Evolutionary conservation across 2,329 filamentous ascomycete genomes (phyloP), one percentile per base, ranked within the genome.

Genomic region (Pleurostoma richardsiae): DNA sequence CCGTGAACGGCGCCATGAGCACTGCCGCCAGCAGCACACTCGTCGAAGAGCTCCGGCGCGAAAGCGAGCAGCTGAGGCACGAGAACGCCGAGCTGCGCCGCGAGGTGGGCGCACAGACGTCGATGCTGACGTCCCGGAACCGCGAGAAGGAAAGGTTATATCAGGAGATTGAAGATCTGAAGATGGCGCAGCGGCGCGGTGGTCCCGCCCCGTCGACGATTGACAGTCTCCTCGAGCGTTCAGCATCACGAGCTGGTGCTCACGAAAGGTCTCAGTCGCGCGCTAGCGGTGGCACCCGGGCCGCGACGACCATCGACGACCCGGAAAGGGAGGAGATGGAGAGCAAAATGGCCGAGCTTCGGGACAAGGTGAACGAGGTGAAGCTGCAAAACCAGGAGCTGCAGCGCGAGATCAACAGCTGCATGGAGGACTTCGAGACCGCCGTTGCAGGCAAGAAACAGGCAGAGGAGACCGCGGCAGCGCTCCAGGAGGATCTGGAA

Each of bases 141-240:
- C 86, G 90, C 29, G 94, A 99, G 62, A 95, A 96, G 61, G 91
- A 97, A 62, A 83, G 90, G 4, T 75, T 99, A 6, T 95, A 97
- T 64, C 90, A 96, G 61, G 92, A 99, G 63, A 97, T 97, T 52
- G 94, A 99, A 67, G 91, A 96, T 51, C 75, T 99, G 52, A 99
- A 97, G 68, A 82, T 97, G 57, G 83, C 87, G 2, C 85, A 90
- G 54, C 84, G 90, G 46, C 83, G 89, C 52, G 82, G 81, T 30
- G 86, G 78, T 55, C 59, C 73, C 4, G 76, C 77, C 1, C 75
- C 78, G 0, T 82, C 80, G 1, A 81, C 90, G 2, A 83, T 92
- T 5, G 94, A 97, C 61, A 96, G 90, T 62, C 86, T 97, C 40
- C 80, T 97, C 30, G 94, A 97, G 50, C 83, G 94, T n/a, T 96